Evolutionary conservation across 768 basidiomycete species (phyloP), one percentile per base, ranked within the genome.

Genomic region (Boletales sp.): DNA sequence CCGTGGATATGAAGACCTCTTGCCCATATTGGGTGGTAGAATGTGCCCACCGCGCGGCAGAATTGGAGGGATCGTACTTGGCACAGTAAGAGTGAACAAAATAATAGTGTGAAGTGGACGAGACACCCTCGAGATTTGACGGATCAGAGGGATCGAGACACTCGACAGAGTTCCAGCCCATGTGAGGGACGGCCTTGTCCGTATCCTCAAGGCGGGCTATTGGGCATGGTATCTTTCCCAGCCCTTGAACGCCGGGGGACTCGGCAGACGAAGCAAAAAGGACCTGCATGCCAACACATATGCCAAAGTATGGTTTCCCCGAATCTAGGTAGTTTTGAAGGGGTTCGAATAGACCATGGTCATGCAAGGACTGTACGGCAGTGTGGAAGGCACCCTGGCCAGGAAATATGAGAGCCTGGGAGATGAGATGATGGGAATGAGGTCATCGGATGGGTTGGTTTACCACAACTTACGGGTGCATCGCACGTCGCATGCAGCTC

Each of bases 211-310:
- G 97, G 13, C 74, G 72, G 48, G 81, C 79, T 59, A 97, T 90
- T n/a, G 77, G 74, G 57, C 74, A 83, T n/a, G 90, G 87, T 54
- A 99, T 85, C 56, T 92, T 69, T 15, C 84, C 89, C 18, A 98
- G 77, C n/a, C 95, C 94, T n/a, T 61, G 67, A 25, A 73, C 71
- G 17, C 66, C 61, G 14, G 81, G 77, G 13, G 86, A 85, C 73
- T 99, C 96, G 53, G 80, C 72, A 14, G 95, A 97, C 13, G 87
- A 83, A 50, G 80, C 73, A 72, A 93, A 98, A 54, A 99, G 88
- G 50, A 96, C 82, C 70, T 99, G 96, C 85, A 99, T 87, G 60
- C 96, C 96, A 63, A 99, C 90, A 72, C 96, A 99, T 74, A 99
- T 98, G 35, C 92, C 92, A 70, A 96, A 91, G 71, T 96, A 99